Evolutionary conservation across 495 filamentous ascomycete genomes (phyloP).

Genomic region (Talaromyces stipitatus): DNA sequence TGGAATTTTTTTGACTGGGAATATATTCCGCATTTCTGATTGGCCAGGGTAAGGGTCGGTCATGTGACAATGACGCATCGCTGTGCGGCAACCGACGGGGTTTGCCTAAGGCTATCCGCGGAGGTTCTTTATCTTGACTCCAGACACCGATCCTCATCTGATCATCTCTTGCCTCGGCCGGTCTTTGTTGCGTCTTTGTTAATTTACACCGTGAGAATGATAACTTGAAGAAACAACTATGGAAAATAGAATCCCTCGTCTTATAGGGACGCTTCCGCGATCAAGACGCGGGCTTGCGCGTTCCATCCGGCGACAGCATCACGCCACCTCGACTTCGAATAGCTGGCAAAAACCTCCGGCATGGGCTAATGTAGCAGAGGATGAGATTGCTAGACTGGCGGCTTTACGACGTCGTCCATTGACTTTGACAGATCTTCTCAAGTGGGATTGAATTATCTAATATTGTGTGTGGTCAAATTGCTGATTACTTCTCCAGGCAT

Average conservation of each 20-base stretch:
- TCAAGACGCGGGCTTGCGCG: background rate
- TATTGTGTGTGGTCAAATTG: too few relatives aligned
- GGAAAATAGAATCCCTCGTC: background rate
- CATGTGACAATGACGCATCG: background rate
- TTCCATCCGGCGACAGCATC: background rate
- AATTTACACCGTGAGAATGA: background rate
- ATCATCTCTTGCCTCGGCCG: background rate
- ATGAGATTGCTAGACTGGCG: conserved; percentile 71
- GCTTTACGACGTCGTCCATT: conserved; percentile 71
- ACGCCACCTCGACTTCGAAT: background rate
- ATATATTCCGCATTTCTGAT: background rate
- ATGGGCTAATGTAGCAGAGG: conserved; percentile 43
- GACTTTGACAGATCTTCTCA: conserved; percentile 81
- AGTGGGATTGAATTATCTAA: conserved; percentile 39
- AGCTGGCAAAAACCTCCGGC: conserved; percentile 11
- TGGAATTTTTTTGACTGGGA: background rate
- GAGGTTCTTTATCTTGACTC: background rate
- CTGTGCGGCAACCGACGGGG: background rate
- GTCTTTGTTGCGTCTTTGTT: background rate
- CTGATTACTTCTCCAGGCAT: conserved; percentile 46
- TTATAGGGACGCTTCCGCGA: background rate
- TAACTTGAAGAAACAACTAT: background rate
- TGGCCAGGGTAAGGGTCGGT: background rate
- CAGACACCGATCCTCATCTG: background rate
- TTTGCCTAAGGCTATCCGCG: background rate